Conservation (phyloP, 1,284 basidiomycete species). For the Porodaedalea pini region DNA sequence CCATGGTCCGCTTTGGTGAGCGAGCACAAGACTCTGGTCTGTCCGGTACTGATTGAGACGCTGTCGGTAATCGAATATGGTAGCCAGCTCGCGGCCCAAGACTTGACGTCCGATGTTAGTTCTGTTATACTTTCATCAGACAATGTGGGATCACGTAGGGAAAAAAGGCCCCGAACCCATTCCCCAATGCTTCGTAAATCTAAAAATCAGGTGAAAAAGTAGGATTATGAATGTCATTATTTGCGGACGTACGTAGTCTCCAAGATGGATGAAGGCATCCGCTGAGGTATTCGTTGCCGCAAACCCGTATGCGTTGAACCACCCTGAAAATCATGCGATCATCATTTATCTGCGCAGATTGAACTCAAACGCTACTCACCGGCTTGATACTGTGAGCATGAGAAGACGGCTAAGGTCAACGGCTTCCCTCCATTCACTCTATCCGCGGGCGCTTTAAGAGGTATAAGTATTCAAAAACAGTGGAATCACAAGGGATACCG, state of each 20-base stretch:
- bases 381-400: constrained; percentile 53
- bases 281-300: constrained; percentile 54
- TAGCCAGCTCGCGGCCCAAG: constrained; percentile 54
- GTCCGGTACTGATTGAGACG: constrained; percentile 60
- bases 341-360: not conserved
- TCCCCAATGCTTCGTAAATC: constrained; percentile 52
- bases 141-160: not conserved
- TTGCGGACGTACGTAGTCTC: constrained; percentile 50
- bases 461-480: not conserved
- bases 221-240: not conserved
- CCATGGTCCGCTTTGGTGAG: constrained; percentile 55
- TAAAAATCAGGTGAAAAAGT: constrained; percentile 22
- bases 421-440: constrained; percentile 54
- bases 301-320: constrained; percentile 66
- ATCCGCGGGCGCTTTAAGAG: constrained; percentile 41
- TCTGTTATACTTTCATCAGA: constrained; percentile 27
- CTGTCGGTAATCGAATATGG: constrained; percentile 59
- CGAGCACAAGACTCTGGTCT: constrained; percentile 46
- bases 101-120: constrained; percentile 45
- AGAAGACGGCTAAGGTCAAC: constrained; percentile 55
- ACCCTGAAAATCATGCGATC: constrained; percentile 40
- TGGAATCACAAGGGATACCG: constrained; percentile 22
- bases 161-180: constrained; percentile 33
- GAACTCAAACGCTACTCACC: constrained; percentile 29
- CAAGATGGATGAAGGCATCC: constrained; percentile 61